Conservation (phyloP, 2,329 filamentous ascomycete species). For the Aureobasidium melanogenum region DNA sequence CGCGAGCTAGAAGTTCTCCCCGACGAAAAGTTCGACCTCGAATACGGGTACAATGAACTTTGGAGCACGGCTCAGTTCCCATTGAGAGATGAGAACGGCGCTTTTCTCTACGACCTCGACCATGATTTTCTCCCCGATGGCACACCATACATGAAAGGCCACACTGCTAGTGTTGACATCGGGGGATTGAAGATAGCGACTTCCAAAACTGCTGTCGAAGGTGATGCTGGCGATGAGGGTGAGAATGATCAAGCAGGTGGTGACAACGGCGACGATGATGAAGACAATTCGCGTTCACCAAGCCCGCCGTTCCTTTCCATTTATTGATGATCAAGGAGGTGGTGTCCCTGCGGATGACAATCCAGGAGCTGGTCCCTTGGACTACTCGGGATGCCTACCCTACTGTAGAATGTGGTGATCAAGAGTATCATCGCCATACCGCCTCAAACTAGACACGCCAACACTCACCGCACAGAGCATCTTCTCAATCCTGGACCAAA, state of each 20-base stretch:
- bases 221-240: neutral
- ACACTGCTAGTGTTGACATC: neutral
- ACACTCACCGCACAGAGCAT: no score
- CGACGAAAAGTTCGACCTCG: neutral
- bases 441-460: no score
- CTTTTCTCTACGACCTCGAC: neutral
- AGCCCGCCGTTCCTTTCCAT: no score
- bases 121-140: neutral
- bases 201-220: neutral
- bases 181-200: neutral
- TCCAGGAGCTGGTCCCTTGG: no score
- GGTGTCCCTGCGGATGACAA: neutral
- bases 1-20: neutral
- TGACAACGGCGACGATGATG: neutral
- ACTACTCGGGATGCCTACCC: neutral
- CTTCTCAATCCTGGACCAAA: no score
- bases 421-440: no score
- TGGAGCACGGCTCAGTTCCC: neutral
- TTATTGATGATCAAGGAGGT: neutral
- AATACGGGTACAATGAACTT: neutral
- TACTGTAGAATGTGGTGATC: neutral
- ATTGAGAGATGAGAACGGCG: neutral
- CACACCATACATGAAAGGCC: neutral
- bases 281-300: neutral
- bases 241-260: neutral